Evolutionary conservation across 345 rosid species (phyloP).

Genomic region (Reutealis trisperma): DNA sequence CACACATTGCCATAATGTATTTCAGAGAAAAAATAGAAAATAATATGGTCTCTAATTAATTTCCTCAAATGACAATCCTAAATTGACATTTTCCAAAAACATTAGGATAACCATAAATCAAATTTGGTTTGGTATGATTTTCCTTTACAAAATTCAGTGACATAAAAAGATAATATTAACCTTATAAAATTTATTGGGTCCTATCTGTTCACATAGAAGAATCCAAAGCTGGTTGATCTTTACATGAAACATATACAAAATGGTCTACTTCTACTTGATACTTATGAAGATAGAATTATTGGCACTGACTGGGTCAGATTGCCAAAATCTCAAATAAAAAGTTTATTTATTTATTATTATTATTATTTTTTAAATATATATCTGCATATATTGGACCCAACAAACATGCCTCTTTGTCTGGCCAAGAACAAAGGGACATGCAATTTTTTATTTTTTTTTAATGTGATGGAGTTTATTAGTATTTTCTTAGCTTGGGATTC

Average conservation of each 20-base stretch:
- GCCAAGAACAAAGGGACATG: background rate
- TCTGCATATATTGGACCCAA: background rate
- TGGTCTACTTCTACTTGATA: background rate
- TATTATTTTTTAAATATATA: background rate
- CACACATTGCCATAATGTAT: background rate
- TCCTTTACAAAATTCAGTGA: background rate
- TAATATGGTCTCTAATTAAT: too few species aligned
- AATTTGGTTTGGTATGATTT: background rate
- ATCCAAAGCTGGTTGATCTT: constrained; percentile 10
- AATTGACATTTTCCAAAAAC: constrained; percentile 6
- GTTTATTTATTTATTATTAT: too few species aligned
- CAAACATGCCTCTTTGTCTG: constrained; percentile 33
- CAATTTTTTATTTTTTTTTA: background rate
- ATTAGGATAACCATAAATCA: background rate
- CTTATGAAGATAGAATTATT: background rate
- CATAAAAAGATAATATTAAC: background rate
- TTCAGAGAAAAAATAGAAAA: background rate
- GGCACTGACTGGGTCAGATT: constrained; percentile 1
- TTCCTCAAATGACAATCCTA: constrained; percentile 5
- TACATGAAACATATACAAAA: constrained; percentile 4
- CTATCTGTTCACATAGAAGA: background rate
- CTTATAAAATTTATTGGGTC: background rate
- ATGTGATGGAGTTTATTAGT: background rate
- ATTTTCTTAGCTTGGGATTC: background rate
- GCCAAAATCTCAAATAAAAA: background rate